Base-by-base conservation (phyloP, 1,139 yeast species). In the Schwanniomyces etchellsii region DNA sequence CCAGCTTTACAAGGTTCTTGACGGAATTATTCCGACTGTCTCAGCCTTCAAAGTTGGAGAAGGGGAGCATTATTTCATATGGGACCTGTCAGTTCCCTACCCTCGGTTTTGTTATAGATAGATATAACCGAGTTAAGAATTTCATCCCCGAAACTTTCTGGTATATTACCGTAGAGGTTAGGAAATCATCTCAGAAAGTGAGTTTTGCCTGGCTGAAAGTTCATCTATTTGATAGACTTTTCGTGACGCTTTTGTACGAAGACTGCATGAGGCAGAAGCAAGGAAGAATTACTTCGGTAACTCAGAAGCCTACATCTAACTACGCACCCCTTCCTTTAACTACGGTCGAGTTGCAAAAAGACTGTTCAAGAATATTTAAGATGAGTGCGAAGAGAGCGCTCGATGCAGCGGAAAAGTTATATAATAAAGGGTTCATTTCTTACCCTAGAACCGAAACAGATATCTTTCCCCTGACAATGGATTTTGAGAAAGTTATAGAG, bases 361-460 rank as follows among this genome's bases (percentile, higher is more conserved):
- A 79, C 38, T 94, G 97, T 41, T 72, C 96, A 0, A 61, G 72
- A 26, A 74, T 63, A 43, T 77, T 89, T 47, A 81, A 78, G 42
- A 63, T 86, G 68, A 75, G 86, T 47, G 93, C 98, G 1, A 89
- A 89, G 47, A 71, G 71, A 28, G 77, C 96, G 1, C 60, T 91
- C 45, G 86, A 78, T 34, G 74, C 81, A 0, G 97, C 99, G 0
- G 98, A 93, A 55, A 74, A 72, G 40, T 65, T 93, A 16, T 93
- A 93, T 51, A 88, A 82, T 35, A 67, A 73, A 32, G 98, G 98
- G 0, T 85, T 76, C 46, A 64, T 93, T 3, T 88, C 96, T 0
- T 93, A 93, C 49, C 99, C 99, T 3, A 81, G 99, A 63, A 93
- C 99, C 0, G 99, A 93, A 52, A 93, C 99, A 0, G 96, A 93